Percentiles rank a stretch among this genome's conserved stretches.
Conservation (phyloP, 2,329 filamentous ascomycete species). For the Ceratocystis harringtonii region DNA sequence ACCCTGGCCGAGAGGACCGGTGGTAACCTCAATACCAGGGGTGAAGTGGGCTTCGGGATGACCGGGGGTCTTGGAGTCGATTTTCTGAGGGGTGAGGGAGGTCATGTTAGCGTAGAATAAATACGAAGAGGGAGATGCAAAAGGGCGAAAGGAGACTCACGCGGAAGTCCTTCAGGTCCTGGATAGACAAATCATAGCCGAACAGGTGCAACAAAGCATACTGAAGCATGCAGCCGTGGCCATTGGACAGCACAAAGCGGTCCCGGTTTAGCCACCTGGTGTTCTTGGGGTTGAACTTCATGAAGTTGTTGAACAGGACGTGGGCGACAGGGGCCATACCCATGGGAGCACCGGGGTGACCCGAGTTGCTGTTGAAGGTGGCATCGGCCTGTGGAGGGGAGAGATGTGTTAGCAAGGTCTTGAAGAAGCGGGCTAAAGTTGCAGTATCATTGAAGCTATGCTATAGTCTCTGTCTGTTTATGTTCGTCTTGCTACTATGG, state of each 20-base stretch:
- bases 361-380: constrained; percentile 87
- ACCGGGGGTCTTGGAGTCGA: constrained; percentile 71
- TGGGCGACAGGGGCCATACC: constrained; percentile 87
- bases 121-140: not conserved
- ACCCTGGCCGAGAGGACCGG: constrained; percentile 92
- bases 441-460: no score
- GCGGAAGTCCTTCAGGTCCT: constrained; percentile 93
- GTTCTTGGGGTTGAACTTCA: constrained; percentile 99
- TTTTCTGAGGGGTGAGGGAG: constrained; percentile 24
- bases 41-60: constrained; percentile 96
- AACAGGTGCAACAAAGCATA: constrained; percentile 96
- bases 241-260: constrained; percentile 97
- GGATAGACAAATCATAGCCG: constrained; percentile 71
- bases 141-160: constrained; percentile 39
- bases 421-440: no score
- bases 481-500: no score
- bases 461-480: no score
- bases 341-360: constrained; percentile 97
- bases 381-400: constrained; percentile 67
- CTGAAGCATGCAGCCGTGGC: constrained; percentile 98
- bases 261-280: constrained; percentile 93
- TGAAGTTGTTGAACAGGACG: constrained; percentile 97
- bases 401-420: not conserved
- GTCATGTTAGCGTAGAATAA: constrained; percentile 13
- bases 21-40: constrained; percentile 93